phyloP scores from a whole-genome alignment of 495 filamentous ascomycete species.

The Xylaria nigripes region DNA sequence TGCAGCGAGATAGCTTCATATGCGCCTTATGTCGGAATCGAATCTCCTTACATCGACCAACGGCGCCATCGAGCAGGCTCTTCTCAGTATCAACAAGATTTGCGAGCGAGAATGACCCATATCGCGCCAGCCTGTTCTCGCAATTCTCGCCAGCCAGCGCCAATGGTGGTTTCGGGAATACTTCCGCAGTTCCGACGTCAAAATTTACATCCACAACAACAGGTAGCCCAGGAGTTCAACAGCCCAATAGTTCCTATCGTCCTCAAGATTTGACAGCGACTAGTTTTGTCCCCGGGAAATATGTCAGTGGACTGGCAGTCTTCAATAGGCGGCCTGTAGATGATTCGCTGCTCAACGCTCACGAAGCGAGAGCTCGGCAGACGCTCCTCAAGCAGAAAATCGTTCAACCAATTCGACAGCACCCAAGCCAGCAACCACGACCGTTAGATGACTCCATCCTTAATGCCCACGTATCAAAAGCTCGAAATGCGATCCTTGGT shows the following conservation, averaged over 20 bases:
- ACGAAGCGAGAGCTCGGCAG: neutral
- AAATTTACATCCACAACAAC: neutral
- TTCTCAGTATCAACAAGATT: slow-evolving; percentile 6
- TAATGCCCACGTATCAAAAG: slow-evolving; percentile 11
- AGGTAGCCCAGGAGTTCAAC: neutral
- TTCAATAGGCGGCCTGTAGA: neutral
- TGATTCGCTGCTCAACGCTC: slow-evolving; percentile 8
- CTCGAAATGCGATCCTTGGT: slow-evolving; percentile 14
- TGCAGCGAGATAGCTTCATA: slow-evolving; percentile 20
- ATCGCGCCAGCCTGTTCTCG: neutral
- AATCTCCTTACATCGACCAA: slow-evolving; percentile 10
- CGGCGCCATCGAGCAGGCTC: slow-evolving; percentile 7
- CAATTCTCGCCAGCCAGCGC: neutral
- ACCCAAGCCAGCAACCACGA: too few species aligned
- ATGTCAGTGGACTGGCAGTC: neutral
- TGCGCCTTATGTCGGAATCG: slow-evolving; percentile 25
- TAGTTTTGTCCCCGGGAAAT: neutral
- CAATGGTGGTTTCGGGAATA: neutral
- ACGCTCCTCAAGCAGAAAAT: neutral
- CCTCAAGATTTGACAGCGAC: neutral
- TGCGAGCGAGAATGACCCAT: neutral
- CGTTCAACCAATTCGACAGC: too few species aligned
- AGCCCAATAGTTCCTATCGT: neutral
- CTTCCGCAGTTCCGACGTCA: neutral
- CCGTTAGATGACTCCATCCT: slow-evolving; percentile 8